Conservation (phyloP, 768 basidiomycete genomes). For the Lactarius indigo region DNA sequence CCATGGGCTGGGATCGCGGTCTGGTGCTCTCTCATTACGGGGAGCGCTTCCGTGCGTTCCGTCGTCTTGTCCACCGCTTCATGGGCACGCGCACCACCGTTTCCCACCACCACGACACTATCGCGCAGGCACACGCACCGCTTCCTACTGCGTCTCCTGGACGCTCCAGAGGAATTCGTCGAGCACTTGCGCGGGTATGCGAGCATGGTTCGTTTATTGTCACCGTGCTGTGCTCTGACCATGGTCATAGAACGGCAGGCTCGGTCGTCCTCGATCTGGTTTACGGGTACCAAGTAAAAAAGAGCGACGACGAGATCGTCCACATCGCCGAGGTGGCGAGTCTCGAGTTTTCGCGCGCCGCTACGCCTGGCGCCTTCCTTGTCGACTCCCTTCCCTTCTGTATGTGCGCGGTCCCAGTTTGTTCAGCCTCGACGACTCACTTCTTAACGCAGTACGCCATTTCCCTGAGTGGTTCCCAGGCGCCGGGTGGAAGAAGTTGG, state of each 20-base stretch:
- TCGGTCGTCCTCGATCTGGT: conserved; percentile 27
- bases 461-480: conserved; percentile 30
- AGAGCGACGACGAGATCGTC: conserved; percentile 21
- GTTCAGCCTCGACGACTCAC: neutral
- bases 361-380: conserved; percentile 5
- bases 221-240: too few species aligned
- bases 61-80: conserved; percentile 3
- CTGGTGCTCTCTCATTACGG: conserved; percentile 14
- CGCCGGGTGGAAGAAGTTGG: conserved; percentile 25
- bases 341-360: neutral
- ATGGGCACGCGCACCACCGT: conserved; percentile 13
- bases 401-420: conserved; percentile 1
- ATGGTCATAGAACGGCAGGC: conserved; percentile 10
- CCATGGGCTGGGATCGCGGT: conserved; percentile 1
- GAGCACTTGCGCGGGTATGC: conserved; percentile 15
- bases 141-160: conserved; percentile 5
- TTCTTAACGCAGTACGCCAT: conserved; percentile 22
- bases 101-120: neutral
- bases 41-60: neutral
- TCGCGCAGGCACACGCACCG: conserved; percentile 13
- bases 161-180: conserved; percentile 4
- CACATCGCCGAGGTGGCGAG: conserved; percentile 9
- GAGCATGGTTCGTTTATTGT: neutral
- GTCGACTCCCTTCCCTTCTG: conserved; percentile 11
- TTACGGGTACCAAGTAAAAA: conserved; percentile 28